Conservation (phyloP, 192 early-diverging fungal species). For the Entrophospora sp. region DNA sequence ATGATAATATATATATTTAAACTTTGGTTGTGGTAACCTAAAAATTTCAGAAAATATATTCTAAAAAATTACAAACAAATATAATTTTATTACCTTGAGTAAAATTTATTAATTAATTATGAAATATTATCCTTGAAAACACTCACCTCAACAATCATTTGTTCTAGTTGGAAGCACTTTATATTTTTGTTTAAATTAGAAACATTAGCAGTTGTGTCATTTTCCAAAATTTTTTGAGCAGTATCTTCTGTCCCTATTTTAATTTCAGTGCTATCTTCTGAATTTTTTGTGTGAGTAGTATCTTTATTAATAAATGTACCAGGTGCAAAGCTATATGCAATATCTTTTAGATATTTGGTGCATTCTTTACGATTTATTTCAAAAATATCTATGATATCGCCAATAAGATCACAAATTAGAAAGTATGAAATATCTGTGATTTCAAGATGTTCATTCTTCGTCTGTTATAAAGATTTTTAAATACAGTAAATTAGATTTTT, state of each 20-base stretch:
- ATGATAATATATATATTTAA: constrained; percentile 65
- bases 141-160: constrained; percentile 14
- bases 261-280: neutral
- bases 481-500: too few relatives aligned
- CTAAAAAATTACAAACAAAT: constrained; percentile 7
- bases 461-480: too few relatives aligned
- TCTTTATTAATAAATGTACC: constrained; percentile 31
- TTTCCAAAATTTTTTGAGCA: neutral
- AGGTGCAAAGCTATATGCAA: constrained; percentile 45
- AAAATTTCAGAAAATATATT: constrained; percentile 42
- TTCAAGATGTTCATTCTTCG: neutral
- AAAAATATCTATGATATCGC: constrained; percentile 74
- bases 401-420: constrained; percentile 72
- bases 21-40: constrained; percentile 37
- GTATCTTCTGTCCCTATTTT: constrained; percentile 21
- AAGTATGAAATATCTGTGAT: constrained; percentile 38
- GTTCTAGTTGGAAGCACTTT: neutral
- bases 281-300: constrained; percentile 16
- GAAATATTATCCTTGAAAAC: neutral
- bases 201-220: constrained; percentile 14
- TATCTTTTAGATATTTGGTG: constrained; percentile 60
- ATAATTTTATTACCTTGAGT: neutral
- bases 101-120: neutral
- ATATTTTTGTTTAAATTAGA: neutral
- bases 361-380: constrained; percentile 93